Evolutionary conservation across 352 stramenopile species (phyloP), one percentile per base, ranked within the genome.

Genomic region (Phytophthora ohioensis): DNA sequence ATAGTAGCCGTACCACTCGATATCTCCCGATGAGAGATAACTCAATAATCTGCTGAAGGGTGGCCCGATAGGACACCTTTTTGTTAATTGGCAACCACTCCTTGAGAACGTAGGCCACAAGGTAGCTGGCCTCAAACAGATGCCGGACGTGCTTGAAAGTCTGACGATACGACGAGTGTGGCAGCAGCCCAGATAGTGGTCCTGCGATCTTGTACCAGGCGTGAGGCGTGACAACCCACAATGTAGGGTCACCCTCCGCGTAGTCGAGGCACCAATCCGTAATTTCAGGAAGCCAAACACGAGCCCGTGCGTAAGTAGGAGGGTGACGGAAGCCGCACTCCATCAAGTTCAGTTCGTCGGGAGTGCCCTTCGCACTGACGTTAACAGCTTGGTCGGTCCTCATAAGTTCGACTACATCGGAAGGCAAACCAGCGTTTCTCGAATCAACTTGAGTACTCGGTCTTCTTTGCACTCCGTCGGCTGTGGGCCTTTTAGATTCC

Each of bases 181-280:
- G 86, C 21, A 94, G 61, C 64, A 95, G 66, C 6, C 88, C 88
- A 1, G 88, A 93, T 32, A 95, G 65, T 6, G 88, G 86, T 3
- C 88, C 88, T 32, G 85, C 88, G 52, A 95, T 91, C 59, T 95
- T 95, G 73, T 95, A 95, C 88, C 88, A 95, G 1, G 88, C 82
- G 61, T 87, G 71, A 11, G 80, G 79, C n/a, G 88, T 95, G 53
- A 95, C 86, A 30, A 95, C 85, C 88, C 88, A 95, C 30, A 95
- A 58, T 8, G 88, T 95, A 30, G 88, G 88, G 58, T 95, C 88
- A 13, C 88, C 88, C 58, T 95, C 86, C 15, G 86, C 88, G 58
- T 93, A 95, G 49, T 95, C 88, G n/a, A 95, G 68, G 65, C 88
- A 95, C 88, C 88, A 95, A 61, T 95, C 88, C 6, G 85, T 91